These are phyloP conservation scores for Beauveria sp. DNA, from an alignment of 2,329 filamentous ascomycete species.

Conservation along the genomic window DNA sequence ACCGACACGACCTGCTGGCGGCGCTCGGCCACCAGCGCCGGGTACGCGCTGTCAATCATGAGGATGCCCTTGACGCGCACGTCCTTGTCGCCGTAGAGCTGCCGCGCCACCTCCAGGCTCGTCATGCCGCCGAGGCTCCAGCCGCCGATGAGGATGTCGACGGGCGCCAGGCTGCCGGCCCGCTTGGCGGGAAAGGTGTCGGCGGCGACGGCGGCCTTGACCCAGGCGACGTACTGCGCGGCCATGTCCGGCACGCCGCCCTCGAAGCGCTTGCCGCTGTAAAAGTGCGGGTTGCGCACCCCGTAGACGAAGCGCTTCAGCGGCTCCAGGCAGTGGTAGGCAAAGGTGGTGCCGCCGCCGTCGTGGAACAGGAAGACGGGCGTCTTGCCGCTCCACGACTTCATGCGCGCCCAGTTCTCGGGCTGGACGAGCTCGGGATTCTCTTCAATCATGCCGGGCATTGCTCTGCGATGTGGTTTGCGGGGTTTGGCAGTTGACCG, in stretches of 20 bases:
- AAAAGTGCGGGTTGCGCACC: constrained; percentile 47
- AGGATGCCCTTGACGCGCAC: constrained; percentile 42
- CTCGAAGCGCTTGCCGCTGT: constrained; percentile 37
- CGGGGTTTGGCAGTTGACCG: neutral
- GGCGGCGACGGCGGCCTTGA: constrained; percentile 30
- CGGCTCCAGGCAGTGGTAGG: constrained; percentile 45
- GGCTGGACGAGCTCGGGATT: constrained; percentile 29
- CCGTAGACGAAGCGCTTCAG: constrained; percentile 44
- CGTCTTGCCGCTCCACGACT: constrained; percentile 19
- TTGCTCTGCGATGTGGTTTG: neutral
- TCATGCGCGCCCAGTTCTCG: constrained; percentile 22
- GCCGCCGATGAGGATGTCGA: constrained; percentile 42
- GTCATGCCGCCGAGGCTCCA: constrained; percentile 49
- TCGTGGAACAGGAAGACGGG: constrained; percentile 53
- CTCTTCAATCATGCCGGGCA: constrained; percentile 17
- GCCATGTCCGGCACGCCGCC: constrained; percentile 51
- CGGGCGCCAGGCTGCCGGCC: constrained; percentile 16
- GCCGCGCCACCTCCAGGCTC: constrained; percentile 41
- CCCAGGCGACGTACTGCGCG: constrained; percentile 37
- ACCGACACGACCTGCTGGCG: constrained; percentile 3
- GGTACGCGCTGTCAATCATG: constrained; percentile 44
- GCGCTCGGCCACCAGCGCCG: constrained; percentile 17
- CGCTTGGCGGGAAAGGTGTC: constrained; percentile 21
- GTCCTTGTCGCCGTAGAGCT: constrained; percentile 28
- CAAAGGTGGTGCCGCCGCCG: constrained; percentile 52